Evolutionary conservation across 2,329 filamentous ascomycete genomes (phyloP), one percentile per base, ranked within the genome.

Genomic region (Ophiocordyceps camponoti-rufipedis): DNA sequence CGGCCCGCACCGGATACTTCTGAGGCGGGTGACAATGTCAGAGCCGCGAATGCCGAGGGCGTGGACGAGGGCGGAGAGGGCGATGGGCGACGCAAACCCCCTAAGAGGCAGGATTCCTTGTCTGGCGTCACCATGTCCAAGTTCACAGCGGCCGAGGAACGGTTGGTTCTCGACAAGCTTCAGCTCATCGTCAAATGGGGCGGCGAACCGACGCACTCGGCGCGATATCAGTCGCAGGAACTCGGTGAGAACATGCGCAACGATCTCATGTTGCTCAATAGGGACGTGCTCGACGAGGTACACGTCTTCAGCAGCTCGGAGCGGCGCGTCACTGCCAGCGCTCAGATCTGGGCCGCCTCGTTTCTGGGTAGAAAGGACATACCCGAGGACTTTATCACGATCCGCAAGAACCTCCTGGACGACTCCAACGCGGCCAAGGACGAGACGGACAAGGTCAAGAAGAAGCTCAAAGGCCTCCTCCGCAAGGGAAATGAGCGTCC

Each of bases 391-490:
- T 86, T 85, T 51, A 94, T 98, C 50, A 82, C 79, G 32, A 81
- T 96, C 47, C 80, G 91, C 45, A 98, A 98, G 59, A 88, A 96
- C 62, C 72, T 98, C 7, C 68, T 98, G 3, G 91, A 98, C 59
- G 91, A 98, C 59, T 96, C 88, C 0, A 98, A 98, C 61, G 91
- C 91, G 4, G 91, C 91, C 47, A 98, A 98, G 61, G 91, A 98
- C 59, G 87, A 94, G 57, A 98, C 95, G 84, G 93, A 98, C 65
- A 95, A 94, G 64, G 91, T 98, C 46, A 98, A 98, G 72, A 98
- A 98, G 75, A 95, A 94, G 76, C 74, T 98, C 28, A 98, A 98
- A 66, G 81, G 85, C 1, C 71, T 98, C 18, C 65, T 98, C 47
- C 80, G 91, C 29, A 85, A 94, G 61, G 91, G 89, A n/a, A 85